These are phyloP conservation scores for Penicillium pulvis DNA, from an alignment of 495 filamentous ascomycete species.

Conservation along the genomic window DNA sequence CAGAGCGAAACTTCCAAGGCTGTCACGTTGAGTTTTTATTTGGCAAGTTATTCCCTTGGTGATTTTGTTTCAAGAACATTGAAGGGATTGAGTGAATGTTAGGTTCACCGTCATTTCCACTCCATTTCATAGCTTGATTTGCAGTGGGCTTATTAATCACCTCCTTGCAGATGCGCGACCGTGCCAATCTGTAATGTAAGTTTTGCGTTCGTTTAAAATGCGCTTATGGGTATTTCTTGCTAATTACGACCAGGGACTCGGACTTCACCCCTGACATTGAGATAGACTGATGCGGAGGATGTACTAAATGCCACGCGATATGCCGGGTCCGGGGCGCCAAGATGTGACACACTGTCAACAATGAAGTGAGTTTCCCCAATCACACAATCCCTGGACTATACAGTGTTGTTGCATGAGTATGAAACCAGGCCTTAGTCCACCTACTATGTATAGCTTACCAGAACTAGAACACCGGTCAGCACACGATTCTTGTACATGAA, in stretches of 20 bases:
- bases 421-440: no score
- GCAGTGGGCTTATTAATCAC: constrained; percentile 26
- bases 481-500: no score
- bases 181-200: constrained; percentile 1
- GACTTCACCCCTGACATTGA: neutral
- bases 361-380: constrained; percentile 5
- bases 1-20: neutral
- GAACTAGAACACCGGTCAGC: no score
- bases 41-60: neutral
- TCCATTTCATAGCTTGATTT: constrained; percentile 14
- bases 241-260: neutral
- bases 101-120: constrained; percentile 23
- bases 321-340: neutral
- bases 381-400: constrained; percentile 10
- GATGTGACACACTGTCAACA: neutral
- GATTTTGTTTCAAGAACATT: neutral
- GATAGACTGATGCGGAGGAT: neutral
- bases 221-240: neutral
- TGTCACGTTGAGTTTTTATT: neutral
- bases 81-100: neutral
- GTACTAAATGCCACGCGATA: neutral
- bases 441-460: no score
- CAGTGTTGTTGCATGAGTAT: no score
- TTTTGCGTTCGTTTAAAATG: neutral
- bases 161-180: constrained; percentile 21